Base-by-base conservation (phyloP, 225 moss, liverwort and hornwort species). In the Bryum argenteum region DNA sequence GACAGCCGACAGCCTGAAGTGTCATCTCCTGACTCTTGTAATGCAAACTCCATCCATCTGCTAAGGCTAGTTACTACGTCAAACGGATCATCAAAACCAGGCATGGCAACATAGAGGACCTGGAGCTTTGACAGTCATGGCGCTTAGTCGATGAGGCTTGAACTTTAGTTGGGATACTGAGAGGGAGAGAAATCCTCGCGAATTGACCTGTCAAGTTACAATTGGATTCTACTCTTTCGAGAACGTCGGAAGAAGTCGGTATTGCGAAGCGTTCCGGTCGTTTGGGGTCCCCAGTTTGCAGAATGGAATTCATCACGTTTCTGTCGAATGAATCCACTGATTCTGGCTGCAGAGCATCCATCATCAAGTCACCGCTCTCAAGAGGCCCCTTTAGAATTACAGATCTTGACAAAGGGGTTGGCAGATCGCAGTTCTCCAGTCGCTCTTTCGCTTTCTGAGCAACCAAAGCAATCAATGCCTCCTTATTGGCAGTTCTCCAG, bases 341-440 rank as follows among this genome's bases (percentile, higher is more conserved):
- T 58, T 77, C 73, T 58, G 54, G 54, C 56, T 3, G 45, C 14
- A 69, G 63, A 57, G 63, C 73, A 50, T 75, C 54, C 15, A 41
- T n/a, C 48, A 69, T 77, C 28, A 69, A 52, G 39, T 84, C 72
- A 77, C 66, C 79, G 61, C 69, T 75, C 53, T 82, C 81, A 75
- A 75, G 68, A 5, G 78, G 69, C 53, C 71, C 50, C 48, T 79
- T 81, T 17, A 85, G 33, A 38, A 79, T 54, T 28, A 58, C 4
- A 13, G 78, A 71, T 26, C 78, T 67, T 48, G 77, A 65, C 56
- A 72, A 77, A n/a, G 87, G 85, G 37, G 73, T 87, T 23, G 89
- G 85, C 54, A 87, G 79, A 68, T 84, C 82, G 59, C 86, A 82
- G 65, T 88, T 88, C 28, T 88, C 88, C 57, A 86, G 42, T 10